phyloP scores from a whole-genome alignment of 495 filamentous ascomycete species.

The Beverwykella pulmonaria region DNA sequence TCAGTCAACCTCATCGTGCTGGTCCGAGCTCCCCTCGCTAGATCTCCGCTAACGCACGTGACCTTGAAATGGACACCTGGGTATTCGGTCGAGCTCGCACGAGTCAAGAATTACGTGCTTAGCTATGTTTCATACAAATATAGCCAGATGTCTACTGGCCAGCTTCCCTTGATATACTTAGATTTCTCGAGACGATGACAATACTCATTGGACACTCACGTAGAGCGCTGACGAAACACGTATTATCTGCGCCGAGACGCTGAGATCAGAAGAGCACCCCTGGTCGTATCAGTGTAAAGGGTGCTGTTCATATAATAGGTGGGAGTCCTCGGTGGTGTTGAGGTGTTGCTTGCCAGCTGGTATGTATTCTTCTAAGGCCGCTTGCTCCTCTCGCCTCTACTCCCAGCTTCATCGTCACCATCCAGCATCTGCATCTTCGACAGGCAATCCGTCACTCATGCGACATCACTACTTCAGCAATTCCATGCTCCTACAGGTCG shows the following conservation, averaged over 20 bases:
- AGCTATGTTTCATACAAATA: neutral
- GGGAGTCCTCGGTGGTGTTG: too few species aligned
- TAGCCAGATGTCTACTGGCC: neutral
- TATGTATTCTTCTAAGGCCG: too few species aligned
- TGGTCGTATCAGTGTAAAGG: neutral
- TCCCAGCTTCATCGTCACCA: too few species aligned
- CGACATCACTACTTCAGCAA: neutral
- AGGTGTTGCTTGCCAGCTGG: too few species aligned
- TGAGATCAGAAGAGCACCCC: neutral
- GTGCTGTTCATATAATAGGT: too few species aligned
- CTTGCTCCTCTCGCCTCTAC: too few species aligned
- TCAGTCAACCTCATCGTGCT: neutral
- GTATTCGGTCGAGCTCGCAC: too few species aligned
- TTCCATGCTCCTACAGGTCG: neutral
- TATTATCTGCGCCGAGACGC: neutral
- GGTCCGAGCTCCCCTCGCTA: neutral
- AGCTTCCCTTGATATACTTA: neutral
- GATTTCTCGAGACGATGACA: neutral
- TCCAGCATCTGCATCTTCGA: too few species aligned
- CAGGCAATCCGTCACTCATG: too few species aligned
- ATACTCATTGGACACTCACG: neutral
- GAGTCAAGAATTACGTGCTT: neutral
- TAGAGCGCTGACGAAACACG: neutral
- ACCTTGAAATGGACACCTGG: neutral
- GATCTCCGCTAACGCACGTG: neutral